Base-by-base conservation (phyloP, 1,284 basidiomycete genomes). In the Coniferiporia weirii region DNA sequence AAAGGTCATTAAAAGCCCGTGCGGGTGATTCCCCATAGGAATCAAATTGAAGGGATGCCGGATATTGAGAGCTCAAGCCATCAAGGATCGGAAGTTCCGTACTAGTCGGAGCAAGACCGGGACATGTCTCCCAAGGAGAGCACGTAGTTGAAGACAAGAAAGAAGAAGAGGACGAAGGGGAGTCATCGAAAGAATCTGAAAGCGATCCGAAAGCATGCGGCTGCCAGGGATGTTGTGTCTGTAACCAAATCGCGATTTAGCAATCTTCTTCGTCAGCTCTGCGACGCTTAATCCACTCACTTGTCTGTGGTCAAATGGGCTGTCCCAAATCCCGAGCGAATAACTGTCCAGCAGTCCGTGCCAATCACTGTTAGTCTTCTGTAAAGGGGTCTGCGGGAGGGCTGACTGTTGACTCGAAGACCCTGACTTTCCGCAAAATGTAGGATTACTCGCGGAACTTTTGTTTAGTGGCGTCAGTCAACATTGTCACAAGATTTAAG, bases 41-140 rank as follows among this genome's bases (percentile, higher is more conserved):
- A 20, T 17, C 36, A 47, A 57, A 19, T 32, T 35, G 22, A 34
- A 51, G 38, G 12, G 50, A 32, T 4, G 40, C 50, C 7, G 35
- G 59, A 45, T 43, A 43, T 15, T 45, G 36, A 45, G 52, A 35
- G 17, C 40, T 52, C 47, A 60, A 17, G 36, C 50, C 53, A 20
- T 59, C 57, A 8, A 55, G 52, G 36, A 48, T 35, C 9, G 57
- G 54, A 47, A 55, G 35, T 17, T 61, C 60, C 44, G 60, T 52
- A 59, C 52, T 61, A 40, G 34, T 17, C 32, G 60, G 56, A n/a
- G 56, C 52, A 32, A 61, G 52, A 9, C 52, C 56, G 17, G 60
- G 60, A 22, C 56, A 59, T 15, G 60, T 62, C 57, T 62, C 57
- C 61, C 61, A 62, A 15, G 61, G 61, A 20, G 61, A 62, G 54